Percentiles rank a stretch among this genome's conserved stretches.
Conservation (phyloP, 2,329 filamentous ascomycete species). For the Amauroascus niger region DNA sequence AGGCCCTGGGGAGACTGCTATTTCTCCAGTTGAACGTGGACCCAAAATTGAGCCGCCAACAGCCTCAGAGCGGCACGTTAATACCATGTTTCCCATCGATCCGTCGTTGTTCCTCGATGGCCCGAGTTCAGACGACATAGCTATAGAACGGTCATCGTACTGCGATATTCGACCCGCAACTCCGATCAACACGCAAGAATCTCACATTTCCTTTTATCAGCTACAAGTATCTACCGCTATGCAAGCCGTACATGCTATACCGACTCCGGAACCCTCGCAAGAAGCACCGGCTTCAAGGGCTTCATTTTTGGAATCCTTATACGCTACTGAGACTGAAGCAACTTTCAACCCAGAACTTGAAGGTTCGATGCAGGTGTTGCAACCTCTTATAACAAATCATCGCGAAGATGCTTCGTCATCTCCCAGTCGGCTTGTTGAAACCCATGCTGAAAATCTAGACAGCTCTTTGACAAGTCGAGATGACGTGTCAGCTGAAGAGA, state of each 20-base stretch:
- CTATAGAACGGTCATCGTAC: background rate
- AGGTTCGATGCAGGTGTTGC: background rate
- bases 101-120: background rate
- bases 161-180: background rate
- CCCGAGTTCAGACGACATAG: background rate
- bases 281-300: background rate
- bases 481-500: background rate
- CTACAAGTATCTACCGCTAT: background rate
- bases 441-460: no score
- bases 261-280: constrained; percentile 9
- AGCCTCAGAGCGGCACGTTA: background rate
- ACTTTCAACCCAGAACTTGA: constrained; percentile 1
- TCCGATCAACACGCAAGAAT: constrained; percentile 9
- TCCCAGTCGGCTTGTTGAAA: background rate
- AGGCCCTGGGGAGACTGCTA: background rate
- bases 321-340: constrained; percentile 1
- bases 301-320: background rate
- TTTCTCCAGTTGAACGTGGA: background rate
- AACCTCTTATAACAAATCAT: background rate
- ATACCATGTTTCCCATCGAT: background rate
- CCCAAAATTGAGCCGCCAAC: background rate
- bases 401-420: background rate
- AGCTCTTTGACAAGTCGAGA: background rate
- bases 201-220: background rate
- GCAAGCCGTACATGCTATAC: background rate